phyloP scores from a whole-genome alignment of 352 stramenopile species.

The Phytophthora cactorum region DNA sequence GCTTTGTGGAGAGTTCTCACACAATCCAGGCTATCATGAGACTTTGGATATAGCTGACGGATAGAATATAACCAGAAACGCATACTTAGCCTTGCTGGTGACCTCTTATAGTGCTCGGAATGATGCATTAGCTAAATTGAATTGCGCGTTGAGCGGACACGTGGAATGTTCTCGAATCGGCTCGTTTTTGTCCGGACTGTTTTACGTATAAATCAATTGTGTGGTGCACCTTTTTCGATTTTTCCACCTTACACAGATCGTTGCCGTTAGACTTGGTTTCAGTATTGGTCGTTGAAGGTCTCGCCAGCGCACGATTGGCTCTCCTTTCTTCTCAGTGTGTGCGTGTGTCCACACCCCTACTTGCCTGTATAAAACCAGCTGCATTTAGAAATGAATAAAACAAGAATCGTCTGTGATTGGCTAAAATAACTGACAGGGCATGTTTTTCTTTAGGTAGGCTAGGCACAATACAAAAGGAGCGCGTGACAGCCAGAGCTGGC shows the following conservation, averaged over 20 bases:
- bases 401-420: constrained; percentile 17
- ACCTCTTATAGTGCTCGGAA: no score
- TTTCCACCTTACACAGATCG: constrained; percentile 9
- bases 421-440: constrained; percentile 16
- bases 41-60: no score
- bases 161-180: constrained; percentile 21
- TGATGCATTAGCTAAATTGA: no score
- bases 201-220: constrained; percentile 13
- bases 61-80: no score
- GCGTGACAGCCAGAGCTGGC: constrained; percentile 19
- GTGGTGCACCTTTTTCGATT: background rate
- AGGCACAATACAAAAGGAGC: constrained; percentile 30
- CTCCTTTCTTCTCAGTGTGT: background rate
- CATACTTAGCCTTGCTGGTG: no score
- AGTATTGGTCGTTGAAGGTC: constrained; percentile 3
- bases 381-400: constrained; percentile 28
- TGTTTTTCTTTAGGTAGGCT: constrained; percentile 23
- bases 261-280: constrained; percentile 17
- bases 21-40: no score
- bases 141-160: background rate
- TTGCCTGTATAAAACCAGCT: constrained; percentile 13
- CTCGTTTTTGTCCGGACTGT: constrained; percentile 10
- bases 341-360: background rate
- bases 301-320: constrained; percentile 21
- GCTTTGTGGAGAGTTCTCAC: no score